phyloP scores from a whole-genome alignment of 75 land plant genomes.

The Selaginella tamariscina region DNA sequence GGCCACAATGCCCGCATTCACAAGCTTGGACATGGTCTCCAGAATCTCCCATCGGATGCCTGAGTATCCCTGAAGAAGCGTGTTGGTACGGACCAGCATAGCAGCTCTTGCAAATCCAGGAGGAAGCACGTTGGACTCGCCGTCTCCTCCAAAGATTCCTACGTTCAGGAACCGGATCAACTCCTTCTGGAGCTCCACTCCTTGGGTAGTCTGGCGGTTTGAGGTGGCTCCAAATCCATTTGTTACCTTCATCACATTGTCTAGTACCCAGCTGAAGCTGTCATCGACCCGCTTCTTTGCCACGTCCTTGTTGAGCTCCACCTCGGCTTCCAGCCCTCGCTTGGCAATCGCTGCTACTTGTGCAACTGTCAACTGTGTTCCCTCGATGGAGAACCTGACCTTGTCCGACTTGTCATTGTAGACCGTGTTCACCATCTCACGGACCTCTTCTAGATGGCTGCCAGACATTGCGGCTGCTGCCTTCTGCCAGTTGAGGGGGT shows the following conservation, averaged over 20 bases:
- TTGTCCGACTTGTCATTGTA: too few relatives aligned
- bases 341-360: conserved; percentile 35
- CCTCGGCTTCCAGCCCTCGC: conserved; percentile 17
- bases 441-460: conserved; percentile 59
- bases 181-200: too few relatives aligned
- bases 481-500: conserved; percentile 53
- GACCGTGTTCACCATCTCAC: too few relatives aligned
- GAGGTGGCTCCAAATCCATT: conserved; percentile 23
- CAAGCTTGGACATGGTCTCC: conserved; percentile 9
- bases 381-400: conserved; percentile 33
- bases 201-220: conserved; percentile 27
- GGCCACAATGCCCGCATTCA: conserved; percentile 7
- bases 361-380: conserved; percentile 34
- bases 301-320: conserved; percentile 36
- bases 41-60: conserved; percentile 28
- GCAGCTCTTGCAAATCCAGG: conserved; percentile 7
- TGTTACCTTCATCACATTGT: conserved; percentile 19
- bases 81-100: too few relatives aligned
- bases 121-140: conserved; percentile 3
- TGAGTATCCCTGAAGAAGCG: conserved; percentile 24
- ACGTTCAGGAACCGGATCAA: conserved; percentile 28
- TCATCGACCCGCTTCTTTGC: conserved; percentile 11
- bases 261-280: conserved; percentile 33
- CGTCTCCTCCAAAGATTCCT: conserved; percentile 23
- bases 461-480: conserved; percentile 53